phyloP scores from a whole-genome alignment of 495 filamentous ascomycete genomes.

The Trichoderma erinaceum region DNA sequence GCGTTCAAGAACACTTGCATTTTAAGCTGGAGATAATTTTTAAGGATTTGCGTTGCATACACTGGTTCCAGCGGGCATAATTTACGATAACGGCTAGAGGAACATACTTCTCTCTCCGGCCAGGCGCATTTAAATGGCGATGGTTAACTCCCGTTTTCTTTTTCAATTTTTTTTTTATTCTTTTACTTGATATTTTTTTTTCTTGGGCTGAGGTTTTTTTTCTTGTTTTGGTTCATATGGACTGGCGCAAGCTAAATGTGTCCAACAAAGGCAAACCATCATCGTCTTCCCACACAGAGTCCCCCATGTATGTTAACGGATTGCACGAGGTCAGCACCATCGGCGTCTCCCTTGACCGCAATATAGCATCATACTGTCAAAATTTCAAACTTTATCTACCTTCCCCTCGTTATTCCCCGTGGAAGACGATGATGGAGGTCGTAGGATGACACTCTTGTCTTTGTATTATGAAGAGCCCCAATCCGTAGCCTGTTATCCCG shows the following conservation, averaged over 20 bases:
- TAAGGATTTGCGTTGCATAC: not conserved
- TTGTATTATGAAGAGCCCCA: constrained; percentile 29
- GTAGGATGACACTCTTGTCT: constrained; percentile 40
- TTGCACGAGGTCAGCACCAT: constrained; percentile 22
- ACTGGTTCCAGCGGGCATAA: not conserved
- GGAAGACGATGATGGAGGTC: constrained; percentile 52
- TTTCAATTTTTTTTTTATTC: constrained; percentile 10
- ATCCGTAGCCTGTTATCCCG: constrained; percentile 5
- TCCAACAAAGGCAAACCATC: constrained; percentile 54
- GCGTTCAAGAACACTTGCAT: not conserved
- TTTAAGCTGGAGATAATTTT: not conserved
- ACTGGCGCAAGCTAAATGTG: constrained; percentile 25
- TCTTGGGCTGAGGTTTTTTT: not conserved
- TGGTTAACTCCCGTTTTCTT: not conserved
- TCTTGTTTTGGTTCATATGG: too few species aligned
- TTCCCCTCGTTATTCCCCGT: constrained; percentile 33
- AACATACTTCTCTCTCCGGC: not conserved
- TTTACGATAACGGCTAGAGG: constrained; percentile 7
- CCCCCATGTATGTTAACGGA: constrained; percentile 74
- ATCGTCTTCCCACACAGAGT: constrained; percentile 56
- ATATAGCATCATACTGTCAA: constrained; percentile 43
- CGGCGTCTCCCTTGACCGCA: constrained; percentile 31
- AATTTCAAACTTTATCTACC: constrained; percentile 33
- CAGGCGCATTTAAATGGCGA: not conserved
- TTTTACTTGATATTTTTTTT: not conserved